Percentiles rank a stretch among this genome's conserved stretches.
phyloP scores from a whole-genome alignment of 2,329 filamentous ascomycete species.

The Fusarium domesticum region DNA sequence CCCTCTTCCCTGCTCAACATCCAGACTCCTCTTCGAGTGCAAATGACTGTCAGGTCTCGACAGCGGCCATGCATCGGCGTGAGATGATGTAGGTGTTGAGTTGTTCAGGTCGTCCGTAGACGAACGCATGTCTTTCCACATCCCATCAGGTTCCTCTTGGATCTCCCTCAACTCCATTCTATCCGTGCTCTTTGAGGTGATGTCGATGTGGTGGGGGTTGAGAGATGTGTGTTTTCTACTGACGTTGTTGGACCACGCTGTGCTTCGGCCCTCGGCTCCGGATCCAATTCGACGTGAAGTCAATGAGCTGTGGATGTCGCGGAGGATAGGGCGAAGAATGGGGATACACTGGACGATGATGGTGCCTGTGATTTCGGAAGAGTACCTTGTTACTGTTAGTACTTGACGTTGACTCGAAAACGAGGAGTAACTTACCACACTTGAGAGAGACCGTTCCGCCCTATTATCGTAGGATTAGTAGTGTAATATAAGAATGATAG shows the following conservation, averaged over 20 bases:
- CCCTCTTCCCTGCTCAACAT: background rate
- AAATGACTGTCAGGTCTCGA: background rate
- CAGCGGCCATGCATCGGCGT: background rate
- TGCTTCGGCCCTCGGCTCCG: slow-evolving; percentile 14
- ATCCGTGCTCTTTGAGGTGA: slow-evolving; percentile 5
- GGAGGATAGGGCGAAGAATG: slow-evolving; percentile 46
- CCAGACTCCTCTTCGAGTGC: background rate
- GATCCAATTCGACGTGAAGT: slow-evolving; percentile 24
- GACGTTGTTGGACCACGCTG: slow-evolving; percentile 20
- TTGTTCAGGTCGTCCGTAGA: background rate
- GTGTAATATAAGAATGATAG: background rate
- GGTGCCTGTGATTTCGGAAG: slow-evolving; percentile 50
- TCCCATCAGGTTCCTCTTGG: slow-evolving; percentile 16
- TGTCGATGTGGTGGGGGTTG: slow-evolving; percentile 4
- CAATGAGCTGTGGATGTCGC: slow-evolving; percentile 24
- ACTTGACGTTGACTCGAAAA: background rate
- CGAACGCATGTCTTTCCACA: background rate
- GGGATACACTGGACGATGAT: slow-evolving; percentile 55
- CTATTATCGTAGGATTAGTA: slow-evolving; percentile 3
- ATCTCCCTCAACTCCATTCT: slow-evolving; percentile 21
- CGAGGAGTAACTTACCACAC: slow-evolving; percentile 11
- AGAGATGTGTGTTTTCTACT: slow-evolving; percentile 22
- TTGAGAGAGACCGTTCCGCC: slow-evolving; percentile 29
- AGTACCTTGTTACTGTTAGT: slow-evolving; percentile 31
- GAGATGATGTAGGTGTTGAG: background rate